Evolutionary conservation across 495 filamentous ascomycete genomes (phyloP).

Genomic region (Penicillium samsonianum): DNA sequence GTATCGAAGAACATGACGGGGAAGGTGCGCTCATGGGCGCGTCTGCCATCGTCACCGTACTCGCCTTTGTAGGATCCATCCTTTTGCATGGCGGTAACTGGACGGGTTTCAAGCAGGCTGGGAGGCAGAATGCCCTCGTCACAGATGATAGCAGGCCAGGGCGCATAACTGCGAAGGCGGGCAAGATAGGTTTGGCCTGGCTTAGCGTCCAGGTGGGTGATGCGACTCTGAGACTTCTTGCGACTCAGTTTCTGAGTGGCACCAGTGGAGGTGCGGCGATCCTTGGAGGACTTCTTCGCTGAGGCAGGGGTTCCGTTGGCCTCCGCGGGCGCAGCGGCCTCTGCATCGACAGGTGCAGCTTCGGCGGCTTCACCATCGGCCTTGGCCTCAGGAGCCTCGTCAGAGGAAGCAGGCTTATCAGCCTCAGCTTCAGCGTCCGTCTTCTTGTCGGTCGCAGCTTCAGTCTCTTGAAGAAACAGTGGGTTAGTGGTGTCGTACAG

Average conservation of each 20-base stretch:
- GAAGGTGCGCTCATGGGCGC: conserved; percentile 77
- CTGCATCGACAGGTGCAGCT: conserved; percentile 29
- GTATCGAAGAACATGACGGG: conserved; percentile 92
- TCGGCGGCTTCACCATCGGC: conserved; percentile 29
- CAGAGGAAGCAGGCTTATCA: conserved; percentile 29
- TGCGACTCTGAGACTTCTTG: conserved; percentile 73
- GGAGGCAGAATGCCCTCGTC: conserved; percentile 88
- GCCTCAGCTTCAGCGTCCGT: conserved; percentile 30
- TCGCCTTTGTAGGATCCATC: conserved; percentile 85
- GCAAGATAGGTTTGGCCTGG: conserved; percentile 86
- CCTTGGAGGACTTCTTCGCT: conserved; percentile 49
- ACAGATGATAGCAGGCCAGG: conserved; percentile 88
- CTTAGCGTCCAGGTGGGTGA: conserved; percentile 73
- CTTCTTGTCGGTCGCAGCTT: conserved; percentile 33
- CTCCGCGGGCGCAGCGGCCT: conserved; percentile 31
- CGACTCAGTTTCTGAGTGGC: conserved; percentile 75
- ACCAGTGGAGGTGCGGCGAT: conserved; percentile 68
- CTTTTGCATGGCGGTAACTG: conserved; percentile 73
- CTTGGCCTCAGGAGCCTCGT: conserved; percentile 38
- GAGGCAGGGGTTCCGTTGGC: conserved; percentile 50
- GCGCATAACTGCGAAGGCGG: conserved; percentile 83
- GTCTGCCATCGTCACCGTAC: conserved; percentile 79
- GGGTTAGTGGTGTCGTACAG: conserved; percentile 36
- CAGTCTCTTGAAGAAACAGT: conserved; percentile 24
- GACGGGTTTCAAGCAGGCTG: conserved; percentile 67